These are phyloP conservation scores for Secale cereale DNA, from an alignment of 176 grass and related monocot genomes.

Conservation along the genomic window DNA sequence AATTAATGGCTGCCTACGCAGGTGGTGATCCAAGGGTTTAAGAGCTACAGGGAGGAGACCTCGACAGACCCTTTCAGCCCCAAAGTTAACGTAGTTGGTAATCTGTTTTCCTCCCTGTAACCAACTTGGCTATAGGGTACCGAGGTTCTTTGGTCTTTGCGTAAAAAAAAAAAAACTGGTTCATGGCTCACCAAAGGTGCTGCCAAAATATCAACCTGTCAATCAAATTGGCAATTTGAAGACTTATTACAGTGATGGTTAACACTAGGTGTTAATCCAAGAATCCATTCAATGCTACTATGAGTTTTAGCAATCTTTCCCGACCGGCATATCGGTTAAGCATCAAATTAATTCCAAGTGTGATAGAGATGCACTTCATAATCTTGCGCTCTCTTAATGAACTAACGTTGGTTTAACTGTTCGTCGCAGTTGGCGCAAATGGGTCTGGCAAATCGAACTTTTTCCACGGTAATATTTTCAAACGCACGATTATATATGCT, in stretches of 20 bases:
- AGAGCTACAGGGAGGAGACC: constrained; percentile 88
- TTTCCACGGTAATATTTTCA: constrained; percentile 68
- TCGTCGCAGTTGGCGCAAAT: constrained; percentile 83
- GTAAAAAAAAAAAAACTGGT: too few relatives aligned
- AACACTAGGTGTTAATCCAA: too few relatives aligned
- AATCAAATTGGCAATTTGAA: too few relatives aligned
- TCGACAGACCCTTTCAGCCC: constrained; percentile 87
- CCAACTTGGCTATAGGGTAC: not conserved
- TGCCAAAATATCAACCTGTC: too few relatives aligned
- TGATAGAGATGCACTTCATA: not conserved
- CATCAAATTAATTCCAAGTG: not conserved
- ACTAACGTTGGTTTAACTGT: constrained; percentile 14
- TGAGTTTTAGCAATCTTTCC: not conserved
- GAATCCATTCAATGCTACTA: too few relatives aligned
- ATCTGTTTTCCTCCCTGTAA: not conserved
- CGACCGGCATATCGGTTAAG: not conserved
- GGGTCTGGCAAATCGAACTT: constrained; percentile 97
- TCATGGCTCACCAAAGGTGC: too few relatives aligned
- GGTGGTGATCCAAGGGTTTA: constrained; percentile 92
- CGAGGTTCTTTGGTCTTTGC: too few relatives aligned
- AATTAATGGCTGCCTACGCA: constrained; percentile 21
- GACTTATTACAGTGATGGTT: too few relatives aligned
- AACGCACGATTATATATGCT: not conserved
- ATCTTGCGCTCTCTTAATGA: not conserved
- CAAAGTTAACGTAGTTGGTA: constrained; percentile 96